Percentiles rank a stretch among this genome's conserved stretches.
Evolutionary conservation across 495 filamentous ascomycete genomes (phyloP).

Genomic region (Cudoniella acicularis): DNA sequence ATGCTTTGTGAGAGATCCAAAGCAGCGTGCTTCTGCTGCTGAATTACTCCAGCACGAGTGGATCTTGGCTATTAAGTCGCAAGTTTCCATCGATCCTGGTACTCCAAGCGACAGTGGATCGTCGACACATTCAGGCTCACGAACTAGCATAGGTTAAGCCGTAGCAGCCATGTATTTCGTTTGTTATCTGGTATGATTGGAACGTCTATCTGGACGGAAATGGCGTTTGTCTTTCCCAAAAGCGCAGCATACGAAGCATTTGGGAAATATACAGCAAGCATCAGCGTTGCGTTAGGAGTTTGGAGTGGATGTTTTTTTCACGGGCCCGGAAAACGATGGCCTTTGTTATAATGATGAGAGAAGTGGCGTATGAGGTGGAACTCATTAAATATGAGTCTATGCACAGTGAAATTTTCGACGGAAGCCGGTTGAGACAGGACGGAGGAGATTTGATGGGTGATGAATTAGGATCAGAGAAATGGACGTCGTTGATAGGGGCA

Average conservation of each 20-base stretch:
- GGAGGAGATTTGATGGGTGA: too few relatives aligned
- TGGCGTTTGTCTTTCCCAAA: background rate
- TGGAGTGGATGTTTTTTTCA: background rate
- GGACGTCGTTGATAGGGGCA: too few relatives aligned
- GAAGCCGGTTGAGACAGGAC: background rate
- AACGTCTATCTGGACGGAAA: background rate
- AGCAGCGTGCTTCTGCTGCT: slow-evolving; percentile 72
- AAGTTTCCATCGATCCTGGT: slow-evolving; percentile 47
- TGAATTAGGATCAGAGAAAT: too few relatives aligned
- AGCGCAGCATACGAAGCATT: slow-evolving; percentile 24
- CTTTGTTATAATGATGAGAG: background rate
- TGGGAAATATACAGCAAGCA: too few relatives aligned
- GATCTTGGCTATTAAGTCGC: slow-evolving; percentile 65
- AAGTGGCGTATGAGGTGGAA: background rate
- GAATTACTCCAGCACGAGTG: slow-evolving; percentile 95
- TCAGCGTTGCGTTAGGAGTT: slow-evolving; percentile 27
- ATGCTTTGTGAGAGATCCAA: slow-evolving; percentile 86
- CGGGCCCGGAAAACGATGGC: background rate
- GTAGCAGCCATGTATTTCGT: background rate
- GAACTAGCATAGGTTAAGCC: slow-evolving; percentile 16
- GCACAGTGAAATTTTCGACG: background rate
- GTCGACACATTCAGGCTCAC: slow-evolving; percentile 15
- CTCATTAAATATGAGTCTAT: background rate
- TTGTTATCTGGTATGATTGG: background rate
- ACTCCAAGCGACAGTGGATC: slow-evolving; percentile 44